Evolutionary conservation across 177 flowering plant species (phyloP), one percentile per base, ranked within the genome.

Genomic region (Vitis hybrid): DNA sequence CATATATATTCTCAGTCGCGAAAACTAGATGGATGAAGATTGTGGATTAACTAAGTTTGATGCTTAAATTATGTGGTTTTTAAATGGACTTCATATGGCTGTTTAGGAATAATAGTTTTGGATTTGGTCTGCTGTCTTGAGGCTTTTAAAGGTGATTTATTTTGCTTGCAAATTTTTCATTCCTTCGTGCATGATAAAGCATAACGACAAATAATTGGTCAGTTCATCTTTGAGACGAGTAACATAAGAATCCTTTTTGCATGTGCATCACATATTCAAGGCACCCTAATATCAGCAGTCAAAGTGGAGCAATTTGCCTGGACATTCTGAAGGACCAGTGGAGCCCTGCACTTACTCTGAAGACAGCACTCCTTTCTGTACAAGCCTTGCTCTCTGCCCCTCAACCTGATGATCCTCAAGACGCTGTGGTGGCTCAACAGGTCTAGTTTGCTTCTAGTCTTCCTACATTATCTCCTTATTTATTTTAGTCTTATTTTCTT

Each of bases 281-380:
- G 99, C 99, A 95, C 76, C 99, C 99, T 32, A 95, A 95, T 72
- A 91, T 95, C 27, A 95, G 98, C 88, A 93, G 99, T 76, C 98
- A 95, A 79, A 95, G 96, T 85, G 99, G 98, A 57, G 99, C 98
- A 15, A 93, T 95, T 64, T 95, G 99, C 82, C 72, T 95, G 79
- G 98, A 93, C 74, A 90, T 93, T 57, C 80, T 95, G 88, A 91
- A 93, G 83, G 98, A 93, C 70, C 97, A 95, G 50, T 95, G 99
- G 99, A 93, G 99, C 82, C 98, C 97, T 1, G 99, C 99, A 11
- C 91, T 95, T 13, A 95, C 95, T 50, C 74, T 95, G 73, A 95
- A 95, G 81, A 93, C 99, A 32, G 97, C 99, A 52, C 86, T 95
- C 52, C 86, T 95, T 58, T 95, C 99, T 56, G 72, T 95, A 65